These are phyloP conservation scores for Plicaturopsis crispa DNA, from an alignment of 768 basidiomycete species.

Conservation along the genomic window DNA sequence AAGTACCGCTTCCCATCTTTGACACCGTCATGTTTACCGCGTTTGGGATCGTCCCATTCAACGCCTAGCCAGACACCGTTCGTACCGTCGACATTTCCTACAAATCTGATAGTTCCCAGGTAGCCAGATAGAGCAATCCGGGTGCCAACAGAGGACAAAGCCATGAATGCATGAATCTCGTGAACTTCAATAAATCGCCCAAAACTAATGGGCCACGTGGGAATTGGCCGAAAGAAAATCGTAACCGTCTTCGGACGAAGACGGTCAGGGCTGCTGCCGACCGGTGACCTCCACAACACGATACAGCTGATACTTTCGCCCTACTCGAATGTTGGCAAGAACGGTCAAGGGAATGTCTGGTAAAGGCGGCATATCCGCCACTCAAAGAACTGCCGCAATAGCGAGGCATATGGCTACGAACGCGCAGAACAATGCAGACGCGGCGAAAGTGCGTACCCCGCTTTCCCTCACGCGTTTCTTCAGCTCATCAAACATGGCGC, in stretches of 20 bases:
- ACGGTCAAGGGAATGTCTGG: constrained; percentile 36
- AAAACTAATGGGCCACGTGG: no score
- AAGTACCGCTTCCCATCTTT: constrained; percentile 80
- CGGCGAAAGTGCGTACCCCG: constrained; percentile 27
- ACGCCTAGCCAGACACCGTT: constrained; percentile 85
- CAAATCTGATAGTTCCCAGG: constrained; percentile 64
- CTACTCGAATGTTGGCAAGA: constrained; percentile 9
- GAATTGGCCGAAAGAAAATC: no score
- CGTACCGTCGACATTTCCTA: constrained; percentile 57
- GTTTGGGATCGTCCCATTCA: constrained; percentile 84
- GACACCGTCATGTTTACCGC: constrained; percentile 84
- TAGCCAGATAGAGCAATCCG: constrained; percentile 48
- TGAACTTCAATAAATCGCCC: no score
- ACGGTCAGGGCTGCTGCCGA: no score
- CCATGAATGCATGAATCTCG: no score
- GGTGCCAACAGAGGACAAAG: constrained; percentile 34
- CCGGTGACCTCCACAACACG: no score
- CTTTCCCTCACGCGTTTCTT: no score
- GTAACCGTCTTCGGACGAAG: no score
- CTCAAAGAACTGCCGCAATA: constrained; percentile 36
- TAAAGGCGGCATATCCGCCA: constrained; percentile 21
- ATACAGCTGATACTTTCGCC: no score
- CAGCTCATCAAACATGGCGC: neutral
- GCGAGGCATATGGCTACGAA: constrained; percentile 42
- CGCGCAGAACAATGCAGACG: no score